Percentiles rank a stretch among this genome's conserved stretches.
These are phyloP conservation scores for Fomitopsis palustris DNA, from an alignment of 1,284 basidiomycete species.

Conservation along the genomic window DNA sequence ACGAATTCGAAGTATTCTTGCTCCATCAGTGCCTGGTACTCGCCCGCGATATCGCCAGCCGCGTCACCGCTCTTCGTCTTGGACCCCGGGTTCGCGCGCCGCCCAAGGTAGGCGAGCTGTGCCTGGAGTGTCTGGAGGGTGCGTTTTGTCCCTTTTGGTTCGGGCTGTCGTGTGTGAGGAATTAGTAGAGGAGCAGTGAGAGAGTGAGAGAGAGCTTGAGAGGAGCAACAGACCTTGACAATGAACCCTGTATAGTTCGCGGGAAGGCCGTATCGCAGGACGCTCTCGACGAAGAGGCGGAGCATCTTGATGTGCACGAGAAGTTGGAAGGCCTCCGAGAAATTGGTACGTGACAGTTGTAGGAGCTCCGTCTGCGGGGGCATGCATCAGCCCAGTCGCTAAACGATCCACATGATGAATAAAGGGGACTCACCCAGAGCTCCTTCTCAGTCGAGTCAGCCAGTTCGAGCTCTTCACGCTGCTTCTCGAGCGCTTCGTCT, in stretches of 20 bases:
- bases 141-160: conserved; percentile 82
- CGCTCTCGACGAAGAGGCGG: conserved; percentile 92
- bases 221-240: conserved; percentile 74
- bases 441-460: conserved; percentile 93
- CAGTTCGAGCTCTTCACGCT: conserved; percentile 77
- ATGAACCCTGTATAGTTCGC: conserved; percentile 85
- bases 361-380: conserved; percentile 82
- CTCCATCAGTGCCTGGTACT: conserved; percentile 89
- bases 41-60: conserved; percentile 66
- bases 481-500: conserved; percentile 80
- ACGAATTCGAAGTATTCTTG: conserved; percentile 95
- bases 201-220: conserved; percentile 2
- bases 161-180: conserved; percentile 57
- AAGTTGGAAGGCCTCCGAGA: conserved; percentile 95
- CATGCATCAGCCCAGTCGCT: background rate
- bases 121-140: conserved; percentile 70
- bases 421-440: conserved; percentile 74
- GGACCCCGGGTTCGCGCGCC: conserved; percentile 51
- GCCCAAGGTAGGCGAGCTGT: conserved; percentile 81
- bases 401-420: background rate
- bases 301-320: conserved; percentile 93
- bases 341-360: conserved; percentile 91
- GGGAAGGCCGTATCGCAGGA: conserved; percentile 93
- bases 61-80: conserved; percentile 35
- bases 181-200: background rate